phyloP scores from a whole-genome alignment of 1,284 basidiomycete genomes.

The Rhizoctonia solani region DNA sequence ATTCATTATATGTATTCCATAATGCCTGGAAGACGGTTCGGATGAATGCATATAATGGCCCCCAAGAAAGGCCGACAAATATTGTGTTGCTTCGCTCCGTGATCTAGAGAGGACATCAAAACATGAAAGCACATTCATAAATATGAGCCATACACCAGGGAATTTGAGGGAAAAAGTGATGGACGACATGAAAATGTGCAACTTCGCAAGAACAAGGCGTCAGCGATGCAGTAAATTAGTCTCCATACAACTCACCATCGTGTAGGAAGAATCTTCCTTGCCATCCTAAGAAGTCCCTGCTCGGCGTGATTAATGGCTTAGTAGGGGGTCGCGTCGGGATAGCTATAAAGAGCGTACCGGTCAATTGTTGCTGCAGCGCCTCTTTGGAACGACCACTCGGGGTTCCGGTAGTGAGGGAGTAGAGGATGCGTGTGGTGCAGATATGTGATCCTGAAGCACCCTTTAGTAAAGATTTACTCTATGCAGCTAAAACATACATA shows the following conservation, averaged over 20 bases:
- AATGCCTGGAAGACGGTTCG: slow-evolving; percentile 34
- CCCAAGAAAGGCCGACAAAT: slow-evolving; percentile 38
- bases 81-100: slow-evolving; percentile 38
- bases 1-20: slow-evolving; percentile 35
- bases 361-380: slow-evolving; percentile 63
- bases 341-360: slow-evolving; percentile 42
- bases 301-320: neutral
- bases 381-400: slow-evolving; percentile 60
- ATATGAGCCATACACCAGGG: slow-evolving; percentile 28
- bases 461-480: neutral
- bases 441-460: slow-evolving; percentile 29
- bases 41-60: slow-evolving; percentile 36
- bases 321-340: slow-evolving; percentile 42
- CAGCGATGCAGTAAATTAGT: neutral
- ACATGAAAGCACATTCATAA: neutral
- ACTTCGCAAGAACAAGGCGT: slow-evolving; percentile 40
- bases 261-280: slow-evolving; percentile 41
- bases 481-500: slow-evolving; percentile 43
- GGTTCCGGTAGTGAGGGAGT: slow-evolving; percentile 56
- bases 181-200: slow-evolving; percentile 51
- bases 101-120: slow-evolving; percentile 1
- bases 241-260: slow-evolving; percentile 36
- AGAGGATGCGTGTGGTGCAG: slow-evolving; percentile 58
- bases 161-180: slow-evolving; percentile 42
- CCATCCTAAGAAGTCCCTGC: slow-evolving; percentile 43